Evolutionary conservation across 2,329 filamentous ascomycete genomes (phyloP).

Genomic region (Sordariomycetes sp.): DNA sequence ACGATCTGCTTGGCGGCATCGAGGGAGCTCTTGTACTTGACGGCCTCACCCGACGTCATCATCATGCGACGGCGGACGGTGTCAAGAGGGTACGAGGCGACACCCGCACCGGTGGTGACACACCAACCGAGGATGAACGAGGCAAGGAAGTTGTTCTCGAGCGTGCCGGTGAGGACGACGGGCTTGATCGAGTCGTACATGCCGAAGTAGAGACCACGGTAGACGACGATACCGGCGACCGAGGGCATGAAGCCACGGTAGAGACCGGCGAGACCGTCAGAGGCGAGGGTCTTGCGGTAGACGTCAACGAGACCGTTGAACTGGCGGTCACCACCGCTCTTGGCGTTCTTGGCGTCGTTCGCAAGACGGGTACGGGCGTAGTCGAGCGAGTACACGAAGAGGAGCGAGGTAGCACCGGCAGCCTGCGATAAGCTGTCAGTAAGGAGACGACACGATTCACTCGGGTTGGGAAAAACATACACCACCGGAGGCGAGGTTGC

Average conservation of each 20-base stretch:
- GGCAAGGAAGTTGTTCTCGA: conserved; percentile 98
- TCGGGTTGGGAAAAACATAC: conserved; percentile 44
- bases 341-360: conserved; percentile 99
- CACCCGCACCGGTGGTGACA: conserved; percentile 99
- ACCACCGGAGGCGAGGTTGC: conserved; percentile 99
- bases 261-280: conserved; percentile 98
- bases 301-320: conserved; percentile 99
- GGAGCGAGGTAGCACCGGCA: conserved; percentile 98
- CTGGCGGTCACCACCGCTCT: conserved; percentile 94
- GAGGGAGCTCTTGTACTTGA: conserved; percentile 98
- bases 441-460: neutral
- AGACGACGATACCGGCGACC: conserved; percentile 97
- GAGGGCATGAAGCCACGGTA: conserved; percentile 99
- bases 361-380: conserved; percentile 99
- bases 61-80: conserved; percentile 99
- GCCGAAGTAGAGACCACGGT: conserved; percentile 99
- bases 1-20: conserved; percentile 96
- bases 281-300: conserved; percentile 99
- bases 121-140: conserved; percentile 97
- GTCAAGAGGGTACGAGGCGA: conserved; percentile 99
- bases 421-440: conserved; percentile 39
- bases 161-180: conserved; percentile 79
- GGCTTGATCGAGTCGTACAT: conserved; percentile 99
- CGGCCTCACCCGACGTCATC: conserved; percentile 96
- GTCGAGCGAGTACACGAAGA: conserved; percentile 99